Base-by-base conservation (phyloP, 75 land plant genomes). In the Sequoia sempervirens region DNA sequence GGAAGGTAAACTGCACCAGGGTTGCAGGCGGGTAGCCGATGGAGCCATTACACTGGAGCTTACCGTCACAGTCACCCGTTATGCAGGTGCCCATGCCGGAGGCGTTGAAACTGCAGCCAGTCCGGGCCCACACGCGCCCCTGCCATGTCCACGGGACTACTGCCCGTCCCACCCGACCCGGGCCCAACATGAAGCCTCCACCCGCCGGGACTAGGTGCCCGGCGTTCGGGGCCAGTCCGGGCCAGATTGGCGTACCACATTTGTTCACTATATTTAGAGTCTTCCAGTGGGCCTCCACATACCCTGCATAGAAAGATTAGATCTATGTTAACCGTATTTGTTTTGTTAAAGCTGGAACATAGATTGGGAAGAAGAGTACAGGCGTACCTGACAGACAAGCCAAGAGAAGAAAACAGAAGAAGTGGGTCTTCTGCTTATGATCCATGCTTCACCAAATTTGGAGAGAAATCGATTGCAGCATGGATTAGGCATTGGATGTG, bases 101-200 rank as follows among this genome's bases (percentile, higher is more conserved):
- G 41, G 13, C 41, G 46, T 85, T 68, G 82, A 90, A 90, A 36
- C 9, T 61, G 82, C 91, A 90, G 70, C 85, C 91, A 0, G 90
- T 88, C 23, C 91, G 85, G 32, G 84, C 90, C 91, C 91, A 90
- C 43, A 90, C 68, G 0, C 91, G 85, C 9, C 91, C 91, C 18
- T 81, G 84, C 91, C 91, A 90, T 6, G 83, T 83, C 36, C 78
- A 61, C 26, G 78, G 28, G 2, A 40, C 83, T 17, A 61, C 28
- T 1, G 66, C 37, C 12, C 23, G 13, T 0, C 64, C 53, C 11
- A 3, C 12, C 4, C 72, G 53, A 13, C 87, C 86, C 0, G 84
- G 80, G 1, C 46, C n/a, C 53, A 89, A 14, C 56, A 26, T 45
- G 30, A 88, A 84, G 11, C 87, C 90, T 9, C 88, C 91, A 45